Percentiles rank a stretch among this genome's conserved stretches.
Evolutionary conservation across 1,139 yeast species (phyloP).

Genomic region (Martiniozyma asiatica): DNA sequence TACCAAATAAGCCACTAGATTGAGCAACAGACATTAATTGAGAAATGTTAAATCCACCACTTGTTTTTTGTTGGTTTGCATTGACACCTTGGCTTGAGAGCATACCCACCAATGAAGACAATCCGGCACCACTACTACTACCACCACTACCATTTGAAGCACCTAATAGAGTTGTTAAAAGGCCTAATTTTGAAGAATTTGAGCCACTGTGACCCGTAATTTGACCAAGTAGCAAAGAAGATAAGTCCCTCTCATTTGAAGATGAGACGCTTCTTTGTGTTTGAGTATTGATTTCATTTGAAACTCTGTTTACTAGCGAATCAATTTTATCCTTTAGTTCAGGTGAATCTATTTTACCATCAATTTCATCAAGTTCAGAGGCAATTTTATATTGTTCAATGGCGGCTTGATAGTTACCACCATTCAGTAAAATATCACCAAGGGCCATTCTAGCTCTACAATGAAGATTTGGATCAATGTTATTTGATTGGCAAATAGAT

Average conservation of each 20-base stretch:
- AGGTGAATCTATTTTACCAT: constrained; percentile 20
- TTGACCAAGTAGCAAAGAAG: constrained; percentile 18
- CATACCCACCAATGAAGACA: constrained; percentile 15
- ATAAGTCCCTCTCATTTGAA: constrained; percentile 19
- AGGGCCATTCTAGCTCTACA: constrained; percentile 16
- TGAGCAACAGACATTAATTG: constrained; percentile 14
- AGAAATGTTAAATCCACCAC: constrained; percentile 19
- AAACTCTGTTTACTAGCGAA: constrained; percentile 13
- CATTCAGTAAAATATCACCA: constrained; percentile 17
- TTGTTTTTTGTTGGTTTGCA: constrained; percentile 13
- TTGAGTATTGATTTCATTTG: constrained; percentile 13
- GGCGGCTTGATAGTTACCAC: constrained; percentile 16
- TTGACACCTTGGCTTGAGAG: constrained; percentile 17
- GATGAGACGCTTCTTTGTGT: constrained; percentile 13
- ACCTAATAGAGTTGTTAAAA: constrained; percentile 17
- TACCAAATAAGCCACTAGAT: constrained; percentile 6
- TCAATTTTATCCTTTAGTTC: constrained; percentile 19
- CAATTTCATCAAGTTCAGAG: constrained; percentile 20
- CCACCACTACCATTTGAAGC: constrained; percentile 5
- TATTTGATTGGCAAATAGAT: constrained; percentile 10
- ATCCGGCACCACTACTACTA: constrained; percentile 8
- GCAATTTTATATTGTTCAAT: constrained; percentile 19
- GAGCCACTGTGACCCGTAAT: constrained; percentile 15
- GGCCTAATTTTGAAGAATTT: constrained; percentile 15
- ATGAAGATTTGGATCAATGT: constrained; percentile 17